Evolutionary conservation across 2,329 filamentous ascomycete genomes (phyloP), one percentile per base, ranked within the genome.

Genomic region (Sodiomyces alkalinus): DNA sequence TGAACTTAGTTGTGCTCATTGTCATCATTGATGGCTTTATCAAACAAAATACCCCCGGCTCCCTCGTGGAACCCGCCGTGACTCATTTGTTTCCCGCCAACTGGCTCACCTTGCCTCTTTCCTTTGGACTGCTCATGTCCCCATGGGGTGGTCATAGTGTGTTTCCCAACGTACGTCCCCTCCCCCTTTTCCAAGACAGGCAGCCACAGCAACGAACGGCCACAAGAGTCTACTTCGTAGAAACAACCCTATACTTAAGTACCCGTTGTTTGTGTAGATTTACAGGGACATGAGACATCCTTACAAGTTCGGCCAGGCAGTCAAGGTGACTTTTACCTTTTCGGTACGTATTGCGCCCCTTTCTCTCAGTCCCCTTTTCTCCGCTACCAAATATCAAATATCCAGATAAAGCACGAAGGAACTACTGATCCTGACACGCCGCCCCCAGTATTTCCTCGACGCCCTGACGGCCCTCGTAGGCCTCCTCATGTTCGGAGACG

Each of bases 401-500:
- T n/a, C 11, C 10, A n/a, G 8, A 8, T 21, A 8, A 21, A 6
- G 11, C 25, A 16, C 19, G 8, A n/a, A n/a, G n/a, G n/a, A n/a
- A n/a, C n/a, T n/a, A n/a, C n/a, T n/a, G n/a, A n/a, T n/a, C n/a
- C n/a, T n/a, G n/a, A n/a, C n/a, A n/a, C n/a, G n/a, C n/a, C n/a
- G n/a, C n/a, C n/a, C n/a, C n/a, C n/a, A 80, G 72, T 87, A 82
- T 48, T 46, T 81, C 13, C 66, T 96, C 9, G 87, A 96, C 49
- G 64, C 77, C 16, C 68, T 74, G 25, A 85, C 92, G 47, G 86
- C 83, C 16, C 68, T 90, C 24, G 70, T 80, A 8, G 87, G 90
- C 21, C 68, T 90, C 33, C 64, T 94, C 38, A 96, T 98, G 87
- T 98, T 94, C 50, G 87, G 87, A 35, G 80, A 92, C 40, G 66